Conservation (phyloP, 179 eudicot genomes). For the Beta corolliflora region DNA sequence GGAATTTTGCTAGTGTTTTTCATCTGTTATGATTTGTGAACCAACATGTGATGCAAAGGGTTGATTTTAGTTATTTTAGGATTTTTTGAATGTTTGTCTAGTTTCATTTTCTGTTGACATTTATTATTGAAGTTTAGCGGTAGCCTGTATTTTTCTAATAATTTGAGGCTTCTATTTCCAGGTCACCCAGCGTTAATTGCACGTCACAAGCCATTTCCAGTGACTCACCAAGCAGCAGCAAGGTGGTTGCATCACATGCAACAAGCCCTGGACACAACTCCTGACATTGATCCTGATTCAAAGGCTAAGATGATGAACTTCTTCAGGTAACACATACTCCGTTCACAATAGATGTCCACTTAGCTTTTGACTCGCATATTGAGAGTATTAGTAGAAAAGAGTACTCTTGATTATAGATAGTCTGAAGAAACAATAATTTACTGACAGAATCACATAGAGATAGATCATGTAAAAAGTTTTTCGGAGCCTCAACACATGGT, state of each 20-base stretch:
- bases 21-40: not conserved
- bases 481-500: no score
- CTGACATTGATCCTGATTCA: constrained; percentile 71
- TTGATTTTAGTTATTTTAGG: not conserved
- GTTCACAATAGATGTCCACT: no score
- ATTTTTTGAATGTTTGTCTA: not conserved
- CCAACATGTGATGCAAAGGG: not conserved
- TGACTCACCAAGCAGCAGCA: constrained; percentile 88
- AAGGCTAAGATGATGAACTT: constrained; percentile 87
- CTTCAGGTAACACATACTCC: constrained; percentile 52
- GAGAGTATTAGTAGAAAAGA: no score
- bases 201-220: constrained; percentile 96
- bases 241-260: constrained; percentile 97
- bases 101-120: not conserved
- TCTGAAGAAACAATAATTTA: no score
- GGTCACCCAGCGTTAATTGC: constrained; percentile 95
- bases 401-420: no score
- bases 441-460: no score
- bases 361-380: no score
- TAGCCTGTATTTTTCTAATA: not conserved
- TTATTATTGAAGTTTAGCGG: not conserved
- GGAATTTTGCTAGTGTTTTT: not conserved
- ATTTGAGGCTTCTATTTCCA: constrained; percentile 27
- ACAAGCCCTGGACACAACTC: constrained; percentile 62
- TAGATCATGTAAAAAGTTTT: no score